phyloP scores from a whole-genome alignment of 345 rosid genomes.

The Combretum micranthum region DNA sequence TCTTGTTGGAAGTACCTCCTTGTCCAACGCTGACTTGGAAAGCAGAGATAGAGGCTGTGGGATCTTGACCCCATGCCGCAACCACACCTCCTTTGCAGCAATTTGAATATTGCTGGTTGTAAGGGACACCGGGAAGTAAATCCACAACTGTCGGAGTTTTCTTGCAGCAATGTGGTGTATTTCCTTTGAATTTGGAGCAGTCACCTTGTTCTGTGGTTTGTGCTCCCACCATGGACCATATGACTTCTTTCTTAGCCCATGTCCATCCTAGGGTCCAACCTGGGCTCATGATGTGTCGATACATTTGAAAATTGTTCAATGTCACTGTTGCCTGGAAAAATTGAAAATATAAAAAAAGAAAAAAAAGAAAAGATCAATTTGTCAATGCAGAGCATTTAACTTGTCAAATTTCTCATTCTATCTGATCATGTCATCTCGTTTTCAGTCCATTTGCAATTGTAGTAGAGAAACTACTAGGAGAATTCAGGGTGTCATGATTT shows the following conservation, averaged over 20 bases:
- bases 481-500: no score
- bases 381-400: not conserved
- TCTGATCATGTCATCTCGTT: no score
- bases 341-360: conserved; percentile 2
- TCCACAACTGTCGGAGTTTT: conserved; percentile 64
- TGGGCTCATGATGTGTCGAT: conserved; percentile 66
- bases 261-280: conserved; percentile 90
- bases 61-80: conserved; percentile 79
- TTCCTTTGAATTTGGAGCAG: conserved; percentile 85
- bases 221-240: conserved; percentile 74
- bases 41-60: conserved; percentile 52
- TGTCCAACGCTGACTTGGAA: conserved; percentile 73
- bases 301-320: conserved; percentile 67
- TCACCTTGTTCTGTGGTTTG: conserved; percentile 93
- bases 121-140: conserved; percentile 78
- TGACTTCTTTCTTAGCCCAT: conserved; percentile 89
- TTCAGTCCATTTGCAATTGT: no score
- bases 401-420: no score
- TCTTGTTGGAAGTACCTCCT: conserved; percentile 76
- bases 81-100: conserved; percentile 92
- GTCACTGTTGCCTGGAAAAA: conserved; percentile 61
- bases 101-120: conserved; percentile 65
- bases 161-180: conserved; percentile 83
- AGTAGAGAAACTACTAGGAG: no score
- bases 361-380: no score